Evolutionary conservation across 179 eudicot genomes (phyloP), one percentile per base, ranked within the genome.

Genomic region (Spergularia azorica): DNA sequence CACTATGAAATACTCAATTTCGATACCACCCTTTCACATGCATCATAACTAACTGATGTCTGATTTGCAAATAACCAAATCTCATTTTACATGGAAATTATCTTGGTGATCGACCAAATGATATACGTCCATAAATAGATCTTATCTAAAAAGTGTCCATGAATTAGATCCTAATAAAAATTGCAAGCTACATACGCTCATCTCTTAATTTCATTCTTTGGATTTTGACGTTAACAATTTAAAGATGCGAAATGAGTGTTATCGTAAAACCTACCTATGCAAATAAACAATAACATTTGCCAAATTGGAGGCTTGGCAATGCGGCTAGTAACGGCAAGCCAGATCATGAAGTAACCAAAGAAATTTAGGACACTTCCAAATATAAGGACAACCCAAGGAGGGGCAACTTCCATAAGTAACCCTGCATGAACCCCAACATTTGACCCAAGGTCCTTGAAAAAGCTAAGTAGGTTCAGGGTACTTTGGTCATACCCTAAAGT

Each of bases 241-340:
- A 26, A 26, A 26, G 32, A 26, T 26, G 32, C 32, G 32, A 26
- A 26, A 26, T 26, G 32, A 26, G 32, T 26, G 32, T 26, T 26
- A 26, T 26, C 2, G 32, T 26, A 26, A 26, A 26, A 26, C 32
- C 0, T 26, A 26, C 80, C 80, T 51, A 83, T 67, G 68, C 84
- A 76, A 16, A 83, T 83, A 67, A 80, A 83, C 17, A 83, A 13
- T 13, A 82, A 80, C 86, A 85, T 85, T 20, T 80, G 84, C 88
- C 88, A 83, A 15, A 80, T 65, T 3, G 82, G 76, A 2, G 86
- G 86, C 67, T 74, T 80, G 2, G 82, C 10, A 11, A 85, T 75
- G 15, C 61, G 71, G 0, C 48, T 59, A 8, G 86, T 85, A 12
- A 85, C 78, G 17, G 79, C 74, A 11, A 85, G 71, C 88, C 88